These are phyloP conservation scores for Kalanchoe fedtschenkoi DNA, from an alignment of 164 flowering plant species.

Conservation along the genomic window DNA sequence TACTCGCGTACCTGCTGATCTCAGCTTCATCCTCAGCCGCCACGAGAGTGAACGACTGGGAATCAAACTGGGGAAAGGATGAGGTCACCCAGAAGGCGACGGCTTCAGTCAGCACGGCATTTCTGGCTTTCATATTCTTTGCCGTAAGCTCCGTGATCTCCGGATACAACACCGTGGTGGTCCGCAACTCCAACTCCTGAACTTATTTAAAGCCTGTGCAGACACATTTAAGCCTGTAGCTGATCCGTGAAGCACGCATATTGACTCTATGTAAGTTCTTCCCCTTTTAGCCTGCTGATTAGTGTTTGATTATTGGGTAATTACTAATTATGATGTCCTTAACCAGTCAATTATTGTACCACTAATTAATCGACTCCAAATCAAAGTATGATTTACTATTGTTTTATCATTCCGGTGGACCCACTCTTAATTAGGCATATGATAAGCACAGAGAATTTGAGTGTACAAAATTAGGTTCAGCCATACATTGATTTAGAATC, in stretches of 20 bases:
- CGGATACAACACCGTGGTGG: constrained; percentile 40
- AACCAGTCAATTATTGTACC: not conserved
- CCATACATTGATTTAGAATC: no score
- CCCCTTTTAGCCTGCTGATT: no score
- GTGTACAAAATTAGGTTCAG: no score
- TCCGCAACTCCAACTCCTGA: constrained; percentile 1
- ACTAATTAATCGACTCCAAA: not conserved
- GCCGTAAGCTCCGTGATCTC: constrained; percentile 75
- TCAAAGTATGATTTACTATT: not conserved
- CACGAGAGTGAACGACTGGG: constrained; percentile 69
- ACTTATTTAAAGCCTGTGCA: not conserved
- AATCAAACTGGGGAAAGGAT: constrained; percentile 79
- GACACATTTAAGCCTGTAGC: not conserved
- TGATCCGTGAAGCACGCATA: no score
- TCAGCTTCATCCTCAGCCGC: constrained; percentile 90
- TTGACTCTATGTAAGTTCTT: no score
- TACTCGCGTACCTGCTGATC: constrained; percentile 71
- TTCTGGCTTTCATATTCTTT: constrained; percentile 67
- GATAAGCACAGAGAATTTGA: no score
- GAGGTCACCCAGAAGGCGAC: constrained; percentile 73
- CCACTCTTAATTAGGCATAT: no score
- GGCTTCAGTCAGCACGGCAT: constrained; percentile 68
- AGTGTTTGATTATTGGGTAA: no score
- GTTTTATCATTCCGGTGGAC: no score
- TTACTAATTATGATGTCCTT: no score